Evolutionary conservation across 805 yeast genomes (phyloP).

Genomic region (Hanseniaspora osmophila): DNA sequence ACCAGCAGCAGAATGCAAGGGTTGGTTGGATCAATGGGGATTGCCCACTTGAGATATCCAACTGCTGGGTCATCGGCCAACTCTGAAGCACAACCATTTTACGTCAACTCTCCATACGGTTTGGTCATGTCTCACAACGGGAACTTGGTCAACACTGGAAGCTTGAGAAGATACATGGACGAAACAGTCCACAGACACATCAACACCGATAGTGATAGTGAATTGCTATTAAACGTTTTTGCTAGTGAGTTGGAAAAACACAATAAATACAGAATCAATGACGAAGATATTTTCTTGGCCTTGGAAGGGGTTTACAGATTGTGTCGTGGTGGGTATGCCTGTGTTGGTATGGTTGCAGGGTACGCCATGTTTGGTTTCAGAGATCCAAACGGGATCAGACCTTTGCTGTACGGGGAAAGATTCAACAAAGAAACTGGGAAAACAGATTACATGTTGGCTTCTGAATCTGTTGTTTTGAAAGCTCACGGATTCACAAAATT

Average conservation of each 20-base stretch:
- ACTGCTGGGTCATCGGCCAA: slow-evolving; percentile 95
- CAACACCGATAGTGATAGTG: slow-evolving; percentile 94
- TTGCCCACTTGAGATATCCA: slow-evolving; percentile 89
- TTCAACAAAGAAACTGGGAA: slow-evolving; percentile 34
- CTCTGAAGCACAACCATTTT: slow-evolving; percentile 96
- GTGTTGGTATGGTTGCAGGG: slow-evolving; percentile 90
- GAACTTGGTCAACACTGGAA: slow-evolving; percentile 76
- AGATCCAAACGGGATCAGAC: slow-evolving; percentile 95
- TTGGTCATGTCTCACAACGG: slow-evolving; percentile 86
- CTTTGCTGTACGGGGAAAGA: slow-evolving; percentile 78
- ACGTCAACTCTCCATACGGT: slow-evolving; percentile 95
- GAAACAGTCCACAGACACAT: slow-evolving; percentile 93
- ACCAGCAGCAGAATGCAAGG: slow-evolving; percentile 66
- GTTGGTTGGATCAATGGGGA: slow-evolving; percentile 86
- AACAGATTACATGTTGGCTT: slow-evolving; percentile 84
- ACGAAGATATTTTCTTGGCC: slow-evolving; percentile 77
- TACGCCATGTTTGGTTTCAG: slow-evolving; percentile 91
- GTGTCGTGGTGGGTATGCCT: slow-evolving; percentile 95
- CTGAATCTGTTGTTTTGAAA: slow-evolving; percentile 86
- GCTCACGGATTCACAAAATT: slow-evolving; percentile 76
- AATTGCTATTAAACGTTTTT: slow-evolving; percentile 74
- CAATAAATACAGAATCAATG: slow-evolving; percentile 86
- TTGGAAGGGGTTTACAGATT: slow-evolving; percentile 64
- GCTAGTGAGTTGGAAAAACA: slow-evolving; percentile 84
- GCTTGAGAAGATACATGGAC: slow-evolving; percentile 67